A percentile compares a stretch with the other conserved stretches of the same genome.
These are phyloP conservation scores for Kondoa malvinella DNA, from an alignment of 768 basidiomycete species.

Conservation along the genomic window DNA sequence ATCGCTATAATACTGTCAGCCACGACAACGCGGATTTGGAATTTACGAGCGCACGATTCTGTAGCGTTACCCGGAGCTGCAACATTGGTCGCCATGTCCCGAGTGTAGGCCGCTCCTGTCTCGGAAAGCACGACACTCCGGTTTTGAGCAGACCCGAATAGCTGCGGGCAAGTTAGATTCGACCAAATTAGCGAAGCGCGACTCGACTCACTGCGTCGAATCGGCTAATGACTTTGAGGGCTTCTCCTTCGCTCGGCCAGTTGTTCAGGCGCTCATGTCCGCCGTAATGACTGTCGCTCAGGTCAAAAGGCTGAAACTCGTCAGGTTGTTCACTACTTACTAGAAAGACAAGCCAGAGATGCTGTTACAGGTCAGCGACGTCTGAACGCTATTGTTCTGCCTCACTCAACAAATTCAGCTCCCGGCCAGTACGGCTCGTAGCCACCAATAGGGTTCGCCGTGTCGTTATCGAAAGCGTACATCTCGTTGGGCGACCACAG, in stretches of 20 bases:
- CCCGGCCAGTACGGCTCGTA: conserved; percentile 14
- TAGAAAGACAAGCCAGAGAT: conserved; percentile 16
- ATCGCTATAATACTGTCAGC: conserved; percentile 2
- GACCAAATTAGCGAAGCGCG: background rate
- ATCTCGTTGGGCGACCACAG: conserved; percentile 14
- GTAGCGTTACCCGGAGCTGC: conserved; percentile 12
- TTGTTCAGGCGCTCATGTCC: conserved; percentile 13
- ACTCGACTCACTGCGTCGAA: conserved; percentile 7
- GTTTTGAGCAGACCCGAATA: conserved; percentile 11
- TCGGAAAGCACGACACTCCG: conserved; percentile 11
- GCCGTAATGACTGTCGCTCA: conserved; percentile 12
- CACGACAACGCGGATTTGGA: background rate
- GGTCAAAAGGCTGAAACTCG: background rate
- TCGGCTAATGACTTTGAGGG: conserved; percentile 5
- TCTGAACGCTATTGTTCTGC: background rate
- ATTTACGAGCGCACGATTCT: conserved; percentile 3
- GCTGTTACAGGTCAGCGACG: background rate
- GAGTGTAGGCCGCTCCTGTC: conserved; percentile 15
- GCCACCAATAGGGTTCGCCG: conserved; percentile 1
- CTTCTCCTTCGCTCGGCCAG: conserved; percentile 7
- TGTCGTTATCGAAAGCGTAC: background rate
- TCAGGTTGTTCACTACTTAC: conserved; percentile 6
- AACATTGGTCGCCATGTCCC: conserved; percentile 8
- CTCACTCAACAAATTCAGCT: conserved; percentile 14
- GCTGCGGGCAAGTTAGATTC: background rate